phyloP scores from a whole-genome alignment of 2,329 filamentous ascomycete genomes.

The Botryotinia calthae region DNA sequence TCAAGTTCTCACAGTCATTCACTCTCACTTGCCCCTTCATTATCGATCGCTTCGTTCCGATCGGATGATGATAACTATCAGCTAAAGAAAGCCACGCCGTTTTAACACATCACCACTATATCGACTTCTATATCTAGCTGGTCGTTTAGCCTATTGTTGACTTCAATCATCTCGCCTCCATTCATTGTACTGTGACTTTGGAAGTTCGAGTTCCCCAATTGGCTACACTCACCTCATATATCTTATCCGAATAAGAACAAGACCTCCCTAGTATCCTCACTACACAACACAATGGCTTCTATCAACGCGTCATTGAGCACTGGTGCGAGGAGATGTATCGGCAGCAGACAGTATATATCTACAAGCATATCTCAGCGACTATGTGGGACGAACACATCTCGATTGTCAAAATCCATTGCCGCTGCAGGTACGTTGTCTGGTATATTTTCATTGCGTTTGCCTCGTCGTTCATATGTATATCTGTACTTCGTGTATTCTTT shows the following conservation, averaged over 20 bases:
- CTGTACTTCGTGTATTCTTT: no score
- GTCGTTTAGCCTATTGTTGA: background rate
- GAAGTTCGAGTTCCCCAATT: background rate
- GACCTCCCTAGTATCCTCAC: background rate
- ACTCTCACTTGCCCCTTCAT: background rate
- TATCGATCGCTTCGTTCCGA: background rate
- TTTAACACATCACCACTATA: background rate
- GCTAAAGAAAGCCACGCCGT: background rate
- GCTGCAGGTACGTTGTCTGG: background rate
- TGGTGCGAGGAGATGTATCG: constrained; percentile 9
- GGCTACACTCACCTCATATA: background rate
- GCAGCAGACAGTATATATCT: background rate
- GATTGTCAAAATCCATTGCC: background rate
- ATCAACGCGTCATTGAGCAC: constrained; percentile 8
- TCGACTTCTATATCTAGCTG: background rate
- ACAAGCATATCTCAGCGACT: background rate
- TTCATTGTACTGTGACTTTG: background rate
- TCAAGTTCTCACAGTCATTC: background rate
- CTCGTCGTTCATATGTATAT: background rate
- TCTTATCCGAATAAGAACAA: background rate
- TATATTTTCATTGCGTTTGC: background rate
- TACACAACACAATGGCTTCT: background rate
- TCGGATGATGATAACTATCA: background rate
- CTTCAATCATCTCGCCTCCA: background rate
- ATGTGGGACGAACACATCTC: background rate